Evolutionary conservation across 2,329 filamentous ascomycete genomes (phyloP).

Genomic region (Boeremia exigua): DNA sequence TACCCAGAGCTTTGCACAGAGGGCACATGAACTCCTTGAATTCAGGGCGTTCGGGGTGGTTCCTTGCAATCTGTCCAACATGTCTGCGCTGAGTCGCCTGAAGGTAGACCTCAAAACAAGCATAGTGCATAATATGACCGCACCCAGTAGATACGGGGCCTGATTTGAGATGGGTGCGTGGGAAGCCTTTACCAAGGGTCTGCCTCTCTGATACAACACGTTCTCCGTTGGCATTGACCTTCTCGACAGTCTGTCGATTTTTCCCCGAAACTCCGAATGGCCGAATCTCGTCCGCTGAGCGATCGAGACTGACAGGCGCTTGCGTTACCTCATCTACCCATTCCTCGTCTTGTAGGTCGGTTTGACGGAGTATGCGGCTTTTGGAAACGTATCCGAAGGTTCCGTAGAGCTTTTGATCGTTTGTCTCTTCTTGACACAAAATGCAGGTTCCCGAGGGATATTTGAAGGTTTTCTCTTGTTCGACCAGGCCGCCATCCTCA

Average conservation of each 20-base stretch:
- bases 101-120: conserved; percentile 91
- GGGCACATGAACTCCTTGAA: conserved; percentile 94
- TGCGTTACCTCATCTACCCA: conserved; percentile 83
- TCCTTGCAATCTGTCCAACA: conserved; percentile 87
- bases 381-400: conserved; percentile 90
- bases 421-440: conserved; percentile 93
- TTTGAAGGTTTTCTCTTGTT: conserved; percentile 79
- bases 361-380: conserved; percentile 85
- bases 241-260: conserved; percentile 78
- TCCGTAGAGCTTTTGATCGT: conserved; percentile 86
- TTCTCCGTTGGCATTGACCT: conserved; percentile 74
- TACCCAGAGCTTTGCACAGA: conserved; percentile 94
- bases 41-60: conserved; percentile 83
- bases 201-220: conserved; percentile 77
- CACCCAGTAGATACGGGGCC: conserved; percentile 90
- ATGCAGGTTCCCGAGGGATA: conserved; percentile 95
- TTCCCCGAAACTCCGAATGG: conserved; percentile 91
- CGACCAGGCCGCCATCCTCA: conserved; percentile 61
- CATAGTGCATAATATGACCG: conserved; percentile 98
- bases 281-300: conserved; percentile 79
- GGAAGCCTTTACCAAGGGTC: conserved; percentile 88
- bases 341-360: conserved; percentile 79
- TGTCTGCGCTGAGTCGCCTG: conserved; percentile 84
- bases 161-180: conserved; percentile 66
- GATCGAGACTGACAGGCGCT: conserved; percentile 82